A percentile compares a stretch with the other conserved stretches of the same genome.
These are phyloP conservation scores for Trichoderma parareesei DNA, from an alignment of 495 filamentous ascomycete species.

Conservation along the genomic window DNA sequence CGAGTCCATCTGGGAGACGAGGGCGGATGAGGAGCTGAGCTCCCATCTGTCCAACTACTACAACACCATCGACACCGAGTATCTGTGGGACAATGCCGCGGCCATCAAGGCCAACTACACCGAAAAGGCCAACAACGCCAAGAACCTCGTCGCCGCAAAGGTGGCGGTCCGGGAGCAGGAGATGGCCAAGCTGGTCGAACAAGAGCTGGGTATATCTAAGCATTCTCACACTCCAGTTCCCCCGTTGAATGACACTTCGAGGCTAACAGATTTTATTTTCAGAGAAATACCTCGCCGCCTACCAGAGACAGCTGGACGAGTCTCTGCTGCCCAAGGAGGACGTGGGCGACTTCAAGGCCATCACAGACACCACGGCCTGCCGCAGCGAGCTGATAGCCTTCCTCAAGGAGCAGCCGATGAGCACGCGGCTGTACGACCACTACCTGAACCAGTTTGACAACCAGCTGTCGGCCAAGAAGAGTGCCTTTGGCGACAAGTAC, in stretches of 20 bases:
- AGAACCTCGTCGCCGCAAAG: background rate
- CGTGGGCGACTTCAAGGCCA: background rate
- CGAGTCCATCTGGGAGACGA: constrained; percentile 5
- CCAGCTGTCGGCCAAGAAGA: constrained; percentile 4
- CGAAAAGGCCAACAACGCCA: constrained; percentile 2
- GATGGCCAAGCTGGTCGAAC: background rate
- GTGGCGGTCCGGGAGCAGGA: background rate
- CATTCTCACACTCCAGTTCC: too few relatives aligned
- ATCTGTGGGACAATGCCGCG: constrained; percentile 1
- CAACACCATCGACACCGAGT: constrained; percentile 1
- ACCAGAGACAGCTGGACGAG: constrained; percentile 6
- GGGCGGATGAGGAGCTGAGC: background rate
- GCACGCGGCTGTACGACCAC: background rate
- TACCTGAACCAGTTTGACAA: constrained; percentile 4
- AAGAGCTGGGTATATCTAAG: background rate
- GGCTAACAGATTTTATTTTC: background rate
- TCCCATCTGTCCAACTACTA: background rate
- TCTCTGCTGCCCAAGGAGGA: constrained; percentile 5
- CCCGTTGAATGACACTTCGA: background rate
- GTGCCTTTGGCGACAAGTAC: background rate
- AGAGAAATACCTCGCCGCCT: background rate
- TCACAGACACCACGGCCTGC: background rate
- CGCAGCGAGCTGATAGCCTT: background rate
- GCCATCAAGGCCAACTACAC: background rate
- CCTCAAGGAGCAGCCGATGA: background rate